Conservation (phyloP, 2,329 filamentous ascomycete genomes). For the Diaporthe aspalathi region DNA sequence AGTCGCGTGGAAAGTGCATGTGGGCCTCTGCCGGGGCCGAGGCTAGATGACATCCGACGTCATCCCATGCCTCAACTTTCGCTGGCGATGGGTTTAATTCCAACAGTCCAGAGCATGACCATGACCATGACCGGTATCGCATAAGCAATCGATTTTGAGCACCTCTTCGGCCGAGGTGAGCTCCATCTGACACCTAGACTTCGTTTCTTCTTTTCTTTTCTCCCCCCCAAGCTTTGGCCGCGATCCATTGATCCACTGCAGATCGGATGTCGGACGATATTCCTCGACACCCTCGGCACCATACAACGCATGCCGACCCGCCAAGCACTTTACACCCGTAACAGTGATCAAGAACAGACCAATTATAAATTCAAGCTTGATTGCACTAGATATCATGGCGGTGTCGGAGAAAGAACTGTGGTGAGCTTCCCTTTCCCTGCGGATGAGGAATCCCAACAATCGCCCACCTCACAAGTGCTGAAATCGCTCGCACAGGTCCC, state of each 20-base stretch:
- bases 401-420: constrained; percentile 30
- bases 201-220: too few species aligned
- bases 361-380: background rate
- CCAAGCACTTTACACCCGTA: background rate
- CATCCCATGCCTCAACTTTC: background rate
- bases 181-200: background rate
- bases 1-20: background rate
- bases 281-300: background rate
- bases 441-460: background rate
- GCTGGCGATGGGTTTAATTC: background rate
- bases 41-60: constrained; percentile 16
- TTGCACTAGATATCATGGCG: background rate
- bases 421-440: background rate
- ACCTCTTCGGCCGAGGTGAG: background rate
- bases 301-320: background rate
- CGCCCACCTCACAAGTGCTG: background rate
- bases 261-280: background rate
- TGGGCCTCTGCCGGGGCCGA: constrained; percentile 13
- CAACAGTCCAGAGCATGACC: background rate
- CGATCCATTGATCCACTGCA: background rate
- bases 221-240: too few species aligned
- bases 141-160: background rate
- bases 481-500: constrained; percentile 27
- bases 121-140: background rate
- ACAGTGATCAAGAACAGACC: background rate